Conservation (phyloP, 169 alveolate genomes). For the Babesia gibsoni region DNA sequence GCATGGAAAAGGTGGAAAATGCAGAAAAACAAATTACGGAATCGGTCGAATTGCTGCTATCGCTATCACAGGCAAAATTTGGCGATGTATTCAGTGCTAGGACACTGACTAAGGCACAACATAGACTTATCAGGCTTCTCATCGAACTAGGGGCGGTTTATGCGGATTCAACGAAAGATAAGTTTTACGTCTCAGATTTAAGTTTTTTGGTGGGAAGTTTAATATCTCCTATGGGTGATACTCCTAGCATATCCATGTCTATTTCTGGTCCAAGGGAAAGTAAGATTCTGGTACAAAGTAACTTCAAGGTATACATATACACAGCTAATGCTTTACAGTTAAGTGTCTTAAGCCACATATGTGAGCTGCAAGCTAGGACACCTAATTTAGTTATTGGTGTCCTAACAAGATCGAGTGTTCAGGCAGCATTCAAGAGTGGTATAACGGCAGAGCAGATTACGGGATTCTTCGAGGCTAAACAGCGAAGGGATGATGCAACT, state of each 20-base stretch:
- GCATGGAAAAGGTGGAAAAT: conserved; percentile 34
- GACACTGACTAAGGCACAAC: conserved; percentile 71
- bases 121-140: conserved; percentile 69
- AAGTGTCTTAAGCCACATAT: conserved; percentile 78
- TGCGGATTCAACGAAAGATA: conserved; percentile 30
- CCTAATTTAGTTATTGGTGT: conserved; percentile 86
- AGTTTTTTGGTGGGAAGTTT: conserved; percentile 47
- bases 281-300: conserved; percentile 84
- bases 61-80: conserved; percentile 70
- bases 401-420: conserved; percentile 78
- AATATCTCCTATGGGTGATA: neutral
- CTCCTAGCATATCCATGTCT: conserved; percentile 19
- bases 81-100: conserved; percentile 71
- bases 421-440: conserved; percentile 82
- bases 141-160: conserved; percentile 74
- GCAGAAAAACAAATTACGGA: conserved; percentile 63
- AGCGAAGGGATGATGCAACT: conserved; percentile 62
- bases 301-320: conserved; percentile 84
- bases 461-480: conserved; percentile 77
- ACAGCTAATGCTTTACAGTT: conserved; percentile 84
- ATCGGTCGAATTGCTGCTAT: conserved; percentile 64
- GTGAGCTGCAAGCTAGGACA: conserved; percentile 84
- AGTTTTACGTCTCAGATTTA: conserved; percentile 63
- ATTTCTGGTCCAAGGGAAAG: conserved; percentile 23
- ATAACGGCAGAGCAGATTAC: conserved; percentile 84